A percentile compares a stretch with the other conserved stretches of the same genome.
Conservation (phyloP, 1,284 basidiomycete species). For the Anthracocystis setariae region DNA sequence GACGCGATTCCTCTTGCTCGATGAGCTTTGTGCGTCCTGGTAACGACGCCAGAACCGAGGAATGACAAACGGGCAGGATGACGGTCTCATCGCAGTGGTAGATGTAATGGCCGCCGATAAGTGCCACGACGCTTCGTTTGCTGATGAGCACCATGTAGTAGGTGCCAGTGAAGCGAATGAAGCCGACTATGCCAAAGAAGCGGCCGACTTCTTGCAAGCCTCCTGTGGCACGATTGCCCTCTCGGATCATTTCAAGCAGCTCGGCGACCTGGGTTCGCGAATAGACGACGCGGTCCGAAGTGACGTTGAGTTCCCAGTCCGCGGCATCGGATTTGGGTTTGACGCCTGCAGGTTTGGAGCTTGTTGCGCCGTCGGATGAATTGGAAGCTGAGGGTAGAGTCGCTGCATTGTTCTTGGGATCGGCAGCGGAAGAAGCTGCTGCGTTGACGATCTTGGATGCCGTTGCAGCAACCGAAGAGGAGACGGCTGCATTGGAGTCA, state of each 20-base stretch:
- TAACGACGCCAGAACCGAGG: slow-evolving; percentile 47
- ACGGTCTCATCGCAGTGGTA: slow-evolving; percentile 96
- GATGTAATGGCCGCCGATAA: slow-evolving; percentile 94
- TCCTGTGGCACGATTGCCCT: slow-evolving; percentile 87
- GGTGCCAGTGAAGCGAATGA: slow-evolving; percentile 65
- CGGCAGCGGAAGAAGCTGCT: slow-evolving; percentile 5
- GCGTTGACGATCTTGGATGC: slow-evolving; percentile 3
- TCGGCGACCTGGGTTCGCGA: slow-evolving; percentile 86
- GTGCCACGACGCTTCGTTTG: slow-evolving; percentile 88
- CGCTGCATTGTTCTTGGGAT: slow-evolving; percentile 5
- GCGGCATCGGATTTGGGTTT: slow-evolving; percentile 1
- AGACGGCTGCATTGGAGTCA: neutral
- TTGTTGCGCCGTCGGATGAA: neutral
- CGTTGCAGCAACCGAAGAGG: neutral
- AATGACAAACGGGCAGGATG: slow-evolving; percentile 74
- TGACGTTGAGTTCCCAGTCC: slow-evolving; percentile 62
- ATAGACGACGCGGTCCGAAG: slow-evolving; percentile 73
- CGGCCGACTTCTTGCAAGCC: slow-evolving; percentile 79
- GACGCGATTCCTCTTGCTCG: slow-evolving; percentile 68
- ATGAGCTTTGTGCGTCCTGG: slow-evolving; percentile 57
- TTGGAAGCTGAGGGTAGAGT: slow-evolving; percentile 4
- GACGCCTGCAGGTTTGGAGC: neutral
- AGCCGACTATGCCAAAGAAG: slow-evolving; percentile 74
- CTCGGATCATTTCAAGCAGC: slow-evolving; percentile 91
- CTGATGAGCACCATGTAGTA: slow-evolving; percentile 75